Conservation (phyloP, 441 rosid genomes). For the Bruguiera hainesii region DNA sequence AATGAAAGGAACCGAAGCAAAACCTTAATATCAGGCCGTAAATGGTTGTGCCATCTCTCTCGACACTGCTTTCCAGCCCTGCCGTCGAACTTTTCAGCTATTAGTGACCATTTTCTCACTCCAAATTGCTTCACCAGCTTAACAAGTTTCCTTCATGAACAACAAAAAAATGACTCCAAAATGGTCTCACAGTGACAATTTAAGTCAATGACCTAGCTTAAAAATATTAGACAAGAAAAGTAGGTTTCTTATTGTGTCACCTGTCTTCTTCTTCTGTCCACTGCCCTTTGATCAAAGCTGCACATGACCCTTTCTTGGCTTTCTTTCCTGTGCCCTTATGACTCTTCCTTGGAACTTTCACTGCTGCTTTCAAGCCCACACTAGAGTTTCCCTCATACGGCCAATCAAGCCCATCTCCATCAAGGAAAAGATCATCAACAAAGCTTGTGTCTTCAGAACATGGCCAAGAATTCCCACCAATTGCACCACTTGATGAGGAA, state of each 20-base stretch:
- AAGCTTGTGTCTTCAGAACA: slow-evolving; percentile 36
- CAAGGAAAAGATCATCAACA: slow-evolving; percentile 30
- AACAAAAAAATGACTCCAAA: not conserved
- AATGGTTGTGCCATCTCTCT: slow-evolving; percentile 97
- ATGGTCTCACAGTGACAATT: too few relatives aligned
- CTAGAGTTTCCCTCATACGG: slow-evolving; percentile 24
- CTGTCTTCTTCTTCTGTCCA: slow-evolving; percentile 97
- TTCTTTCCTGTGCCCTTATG: slow-evolving; percentile 30
- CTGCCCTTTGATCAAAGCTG: slow-evolving; percentile 75
- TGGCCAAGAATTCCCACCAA: slow-evolving; percentile 21
- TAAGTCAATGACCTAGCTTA: too few relatives aligned
- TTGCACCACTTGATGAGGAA: slow-evolving; percentile 24
- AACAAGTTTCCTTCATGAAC: slow-evolving; percentile 52
- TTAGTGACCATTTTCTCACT: slow-evolving; percentile 82
- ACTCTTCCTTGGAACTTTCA: slow-evolving; percentile 18
- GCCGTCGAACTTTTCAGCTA: slow-evolving; percentile 70
- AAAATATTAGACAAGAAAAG: not conserved
- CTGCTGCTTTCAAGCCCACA: slow-evolving; percentile 20
- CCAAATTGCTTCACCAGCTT: slow-evolving; percentile 83
- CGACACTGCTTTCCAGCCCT: slow-evolving; percentile 96
- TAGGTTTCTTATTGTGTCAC: slow-evolving; percentile 25
- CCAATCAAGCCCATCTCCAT: slow-evolving; percentile 29
- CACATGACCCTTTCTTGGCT: slow-evolving; percentile 41
- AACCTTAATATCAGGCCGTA: slow-evolving; percentile 94
- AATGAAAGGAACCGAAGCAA: not conserved